Conservation (phyloP, 345 rosid species). For the Eutrema japonicum region DNA sequence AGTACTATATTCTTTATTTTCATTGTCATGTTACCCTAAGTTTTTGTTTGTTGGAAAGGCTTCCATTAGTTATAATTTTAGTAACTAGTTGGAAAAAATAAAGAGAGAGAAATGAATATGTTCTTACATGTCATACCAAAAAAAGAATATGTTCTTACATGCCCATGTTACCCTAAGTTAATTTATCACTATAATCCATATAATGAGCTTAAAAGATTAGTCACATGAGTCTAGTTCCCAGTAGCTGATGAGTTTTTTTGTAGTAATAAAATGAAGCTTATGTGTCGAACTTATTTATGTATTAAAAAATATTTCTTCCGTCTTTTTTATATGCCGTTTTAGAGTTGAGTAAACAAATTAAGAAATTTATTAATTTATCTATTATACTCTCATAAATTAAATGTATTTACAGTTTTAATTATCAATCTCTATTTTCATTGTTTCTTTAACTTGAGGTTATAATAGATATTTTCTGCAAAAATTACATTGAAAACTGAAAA, state of each 20-base stretch:
- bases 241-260: background rate
- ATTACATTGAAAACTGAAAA: no score
- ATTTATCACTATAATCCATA: background rate
- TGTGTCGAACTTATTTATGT: background rate
- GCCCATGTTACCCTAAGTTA: conserved; percentile 35
- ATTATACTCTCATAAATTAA: no score
- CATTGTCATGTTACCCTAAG: conserved; percentile 21
- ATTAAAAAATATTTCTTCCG: no score
- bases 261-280: background rate
- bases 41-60: conserved; percentile 15
- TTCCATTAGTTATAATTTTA: background rate
- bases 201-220: background rate
- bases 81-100: conserved; percentile 4
- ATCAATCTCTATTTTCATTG: no score
- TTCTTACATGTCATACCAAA: background rate
- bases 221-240: conserved; percentile 28
- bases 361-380: no score
- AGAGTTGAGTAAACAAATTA: no score
- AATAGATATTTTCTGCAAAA: no score
- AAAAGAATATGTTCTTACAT: conserved; percentile 7
- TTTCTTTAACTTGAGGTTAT: no score
- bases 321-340: no score
- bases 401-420: no score
- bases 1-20: conserved; percentile 21
- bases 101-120: background rate